A percentile compares a stretch with the other conserved stretches of the same genome.
Evolutionary conservation across 1,139 yeast genomes (phyloP).

Genomic region (Geotrichum siamense): DNA sequence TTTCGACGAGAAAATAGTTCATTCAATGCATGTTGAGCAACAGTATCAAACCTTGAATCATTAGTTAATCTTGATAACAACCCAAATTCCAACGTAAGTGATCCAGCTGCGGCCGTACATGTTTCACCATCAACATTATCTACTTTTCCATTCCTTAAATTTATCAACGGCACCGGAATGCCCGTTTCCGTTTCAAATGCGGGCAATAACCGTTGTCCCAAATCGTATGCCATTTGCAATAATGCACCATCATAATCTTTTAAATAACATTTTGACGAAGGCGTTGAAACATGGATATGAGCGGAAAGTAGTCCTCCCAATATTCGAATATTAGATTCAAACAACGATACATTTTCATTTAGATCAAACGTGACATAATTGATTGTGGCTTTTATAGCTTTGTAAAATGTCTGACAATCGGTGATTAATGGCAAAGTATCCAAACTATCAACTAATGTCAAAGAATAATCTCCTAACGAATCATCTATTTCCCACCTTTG

Average conservation of each 20-base stretch:
- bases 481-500: conserved; percentile 47
- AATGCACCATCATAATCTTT: conserved; percentile 60
- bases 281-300: conserved; percentile 65
- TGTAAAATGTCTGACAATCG: conserved; percentile 49
- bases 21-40: conserved; percentile 51
- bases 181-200: conserved; percentile 57
- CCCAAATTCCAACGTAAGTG: conserved; percentile 74
- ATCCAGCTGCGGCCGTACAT: conserved; percentile 32
- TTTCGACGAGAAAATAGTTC: conserved; percentile 54
- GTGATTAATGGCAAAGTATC: conserved; percentile 72
- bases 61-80: conserved; percentile 65
- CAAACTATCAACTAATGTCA: conserved; percentile 68
- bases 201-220: conserved; percentile 59
- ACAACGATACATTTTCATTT: conserved; percentile 72
- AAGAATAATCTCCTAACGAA: conserved; percentile 74
- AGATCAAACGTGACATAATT: conserved; percentile 45
- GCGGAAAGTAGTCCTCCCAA: conserved; percentile 73
- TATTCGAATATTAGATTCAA: conserved; percentile 74
- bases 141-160: conserved; percentile 45
- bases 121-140: conserved; percentile 7
- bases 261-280: conserved; percentile 38
- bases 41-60: conserved; percentile 60
- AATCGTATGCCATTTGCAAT: conserved; percentile 59
- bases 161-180: conserved; percentile 68
- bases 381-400: conserved; percentile 44